These are phyloP conservation scores for Lasiodiplodia citricola DNA, from an alignment of 2,329 filamentous ascomycete species.

Conservation along the genomic window DNA sequence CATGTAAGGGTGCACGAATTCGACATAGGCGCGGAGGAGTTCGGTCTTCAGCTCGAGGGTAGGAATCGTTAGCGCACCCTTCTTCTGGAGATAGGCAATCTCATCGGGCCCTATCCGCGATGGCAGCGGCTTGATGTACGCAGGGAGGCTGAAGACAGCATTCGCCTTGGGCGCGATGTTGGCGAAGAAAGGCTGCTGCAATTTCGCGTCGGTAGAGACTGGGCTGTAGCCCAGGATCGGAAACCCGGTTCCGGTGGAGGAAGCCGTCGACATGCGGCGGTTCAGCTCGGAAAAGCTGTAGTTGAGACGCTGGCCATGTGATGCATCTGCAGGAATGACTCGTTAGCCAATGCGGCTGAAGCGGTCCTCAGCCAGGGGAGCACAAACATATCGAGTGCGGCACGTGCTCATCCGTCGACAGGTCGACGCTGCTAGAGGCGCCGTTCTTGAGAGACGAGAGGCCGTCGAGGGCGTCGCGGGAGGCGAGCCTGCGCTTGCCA, in stretches of 20 bases:
- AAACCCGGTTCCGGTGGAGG: constrained; percentile 6
- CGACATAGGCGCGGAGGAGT: constrained; percentile 79
- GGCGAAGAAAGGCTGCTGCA: constrained; percentile 44
- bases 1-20: constrained; percentile 95
- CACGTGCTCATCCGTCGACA: constrained; percentile 61
- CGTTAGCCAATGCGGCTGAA: constrained; percentile 14
- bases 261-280: constrained; percentile 47
- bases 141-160: constrained; percentile 55
- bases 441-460: constrained; percentile 33
- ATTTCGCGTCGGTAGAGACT: constrained; percentile 37
- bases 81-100: constrained; percentile 79
- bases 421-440: constrained; percentile 38
- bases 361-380: background rate
- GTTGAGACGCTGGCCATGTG: constrained; percentile 49
- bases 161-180: constrained; percentile 54
- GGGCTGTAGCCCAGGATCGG: constrained; percentile 43
- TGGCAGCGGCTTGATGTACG: constrained; percentile 82
- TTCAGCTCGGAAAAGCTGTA: constrained; percentile 51
- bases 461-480: constrained; percentile 45
- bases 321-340: constrained; percentile 50
- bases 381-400: constrained; percentile 68
- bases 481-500: constrained; percentile 45
- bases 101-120: constrained; percentile 79
- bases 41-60: constrained; percentile 74
- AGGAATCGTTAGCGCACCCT: constrained; percentile 83